Conservation (phyloP, 257 asterid genomes). For the Dorcoceras hygrometricum region DNA sequence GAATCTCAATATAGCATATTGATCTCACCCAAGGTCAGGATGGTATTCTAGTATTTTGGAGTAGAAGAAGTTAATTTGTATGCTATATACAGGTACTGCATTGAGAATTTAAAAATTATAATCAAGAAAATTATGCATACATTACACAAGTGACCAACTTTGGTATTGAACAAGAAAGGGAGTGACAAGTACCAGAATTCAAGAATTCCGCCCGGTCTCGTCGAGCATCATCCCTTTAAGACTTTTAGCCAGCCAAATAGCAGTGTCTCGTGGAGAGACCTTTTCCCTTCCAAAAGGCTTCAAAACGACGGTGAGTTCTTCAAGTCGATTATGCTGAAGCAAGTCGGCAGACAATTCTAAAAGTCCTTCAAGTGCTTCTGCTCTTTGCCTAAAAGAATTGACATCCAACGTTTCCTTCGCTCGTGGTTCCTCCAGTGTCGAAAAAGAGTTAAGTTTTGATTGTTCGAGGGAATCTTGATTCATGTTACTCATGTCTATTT, state of each 20-base stretch:
- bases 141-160: neutral
- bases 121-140: neutral
- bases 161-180: neutral
- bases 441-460: constrained; percentile 26
- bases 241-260: constrained; percentile 94
- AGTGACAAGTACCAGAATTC: constrained; percentile 24
- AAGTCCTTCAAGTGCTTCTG: constrained; percentile 97
- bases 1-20: neutral
- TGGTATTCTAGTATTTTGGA: neutral
- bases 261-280: constrained; percentile 97
- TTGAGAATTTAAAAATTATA: constrained; percentile 15
- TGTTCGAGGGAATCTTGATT: constrained; percentile 38
- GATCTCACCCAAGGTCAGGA: neutral
- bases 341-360: constrained; percentile 89
- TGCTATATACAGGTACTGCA: constrained; percentile 22
- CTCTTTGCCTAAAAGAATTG: constrained; percentile 81
- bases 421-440: constrained; percentile 42
- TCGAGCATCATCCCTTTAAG: constrained; percentile 96
- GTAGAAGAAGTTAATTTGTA: neutral
- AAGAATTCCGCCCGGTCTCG: constrained; percentile 55
- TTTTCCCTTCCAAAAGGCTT: constrained; percentile 91
- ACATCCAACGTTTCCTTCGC: constrained; percentile 74
- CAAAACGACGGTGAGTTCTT: constrained; percentile 78
- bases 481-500: constrained; percentile 39
- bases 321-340: constrained; percentile 81